phyloP scores from a whole-genome alignment of 208 protist species.

The Wallacemonas collosoma region DNA sequence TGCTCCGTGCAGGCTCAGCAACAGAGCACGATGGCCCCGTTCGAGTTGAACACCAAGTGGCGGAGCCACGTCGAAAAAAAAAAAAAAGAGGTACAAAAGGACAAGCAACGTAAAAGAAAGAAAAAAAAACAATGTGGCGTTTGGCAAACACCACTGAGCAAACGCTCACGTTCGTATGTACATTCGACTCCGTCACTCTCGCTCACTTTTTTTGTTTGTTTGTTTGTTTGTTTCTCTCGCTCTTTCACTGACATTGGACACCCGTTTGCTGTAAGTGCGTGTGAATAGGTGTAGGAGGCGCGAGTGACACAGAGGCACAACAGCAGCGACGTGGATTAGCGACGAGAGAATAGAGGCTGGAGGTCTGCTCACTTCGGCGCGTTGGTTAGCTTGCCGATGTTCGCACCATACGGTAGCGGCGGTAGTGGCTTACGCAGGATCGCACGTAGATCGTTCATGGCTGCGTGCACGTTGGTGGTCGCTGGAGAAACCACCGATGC shows the following conservation, averaged over 20 bases:
- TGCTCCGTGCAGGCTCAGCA: too few species aligned
- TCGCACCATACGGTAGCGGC: constrained; percentile 55
- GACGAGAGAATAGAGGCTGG: too few species aligned
- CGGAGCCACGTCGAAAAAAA: neutral
- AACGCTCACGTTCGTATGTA: neutral
- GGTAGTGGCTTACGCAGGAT: constrained; percentile 82
- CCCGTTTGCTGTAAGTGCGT: too few species aligned
- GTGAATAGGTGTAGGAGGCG: too few species aligned
- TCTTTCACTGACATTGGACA: too few species aligned
- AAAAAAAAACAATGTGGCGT: neutral
- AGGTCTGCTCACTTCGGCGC: neutral
- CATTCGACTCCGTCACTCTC: neutral
- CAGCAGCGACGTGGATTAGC: too few species aligned
- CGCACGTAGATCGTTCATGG: constrained; percentile 74
- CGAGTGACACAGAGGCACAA: too few species aligned
- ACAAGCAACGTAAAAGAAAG: neutral
- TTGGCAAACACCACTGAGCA: neutral
- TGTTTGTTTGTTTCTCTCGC: neutral
- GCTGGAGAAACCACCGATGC: constrained; percentile 41
- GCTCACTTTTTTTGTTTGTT: neutral
- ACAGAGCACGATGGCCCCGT: too few species aligned
- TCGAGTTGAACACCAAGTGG: neutral
- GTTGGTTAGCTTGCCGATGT: neutral
- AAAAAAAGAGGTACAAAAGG: constrained; percentile 18
- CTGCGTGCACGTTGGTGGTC: constrained; percentile 71